These are phyloP conservation scores for Metschnikowia drakensbergensis DNA, from an alignment of 805 yeast genomes.

Conservation along the genomic window DNA sequence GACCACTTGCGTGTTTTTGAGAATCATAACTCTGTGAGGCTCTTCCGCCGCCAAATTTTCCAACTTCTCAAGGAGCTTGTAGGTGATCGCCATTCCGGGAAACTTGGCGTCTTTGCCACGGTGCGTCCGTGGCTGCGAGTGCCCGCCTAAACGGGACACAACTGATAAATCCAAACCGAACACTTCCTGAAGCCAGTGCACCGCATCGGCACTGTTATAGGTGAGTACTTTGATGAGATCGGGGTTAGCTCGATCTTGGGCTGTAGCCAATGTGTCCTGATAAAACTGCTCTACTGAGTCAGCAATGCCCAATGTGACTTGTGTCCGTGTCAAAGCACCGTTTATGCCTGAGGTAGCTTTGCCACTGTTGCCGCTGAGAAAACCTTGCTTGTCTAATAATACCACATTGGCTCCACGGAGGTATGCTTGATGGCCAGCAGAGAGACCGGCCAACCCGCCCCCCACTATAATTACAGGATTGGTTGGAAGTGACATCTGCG, in stretches of 20 bases:
- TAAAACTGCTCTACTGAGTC: slow-evolving; percentile 61
- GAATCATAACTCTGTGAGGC: slow-evolving; percentile 35
- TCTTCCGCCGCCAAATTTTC: slow-evolving; percentile 23
- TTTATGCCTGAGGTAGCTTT: slow-evolving; percentile 68
- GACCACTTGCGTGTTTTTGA: slow-evolving; percentile 29
- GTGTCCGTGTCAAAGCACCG: slow-evolving; percentile 69
- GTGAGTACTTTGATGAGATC: slow-evolving; percentile 57
- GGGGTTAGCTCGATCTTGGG: slow-evolving; percentile 57
- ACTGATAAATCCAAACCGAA: slow-evolving; percentile 61
- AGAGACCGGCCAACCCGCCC: slow-evolving; percentile 61
- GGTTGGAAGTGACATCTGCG: slow-evolving; percentile 11
- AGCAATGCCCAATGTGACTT: slow-evolving; percentile 41
- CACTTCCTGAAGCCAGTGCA: slow-evolving; percentile 67
- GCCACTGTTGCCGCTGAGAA: slow-evolving; percentile 61
- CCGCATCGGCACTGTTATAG: slow-evolving; percentile 59
- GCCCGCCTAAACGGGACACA: slow-evolving; percentile 80
- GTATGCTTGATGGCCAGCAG: slow-evolving; percentile 57
- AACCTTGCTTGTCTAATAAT: slow-evolving; percentile 56
- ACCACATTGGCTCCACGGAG: slow-evolving; percentile 51
- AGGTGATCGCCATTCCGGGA: slow-evolving; percentile 66
- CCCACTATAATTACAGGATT: slow-evolving; percentile 55
- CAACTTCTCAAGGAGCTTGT: slow-evolving; percentile 27
- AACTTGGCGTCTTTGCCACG: slow-evolving; percentile 65
- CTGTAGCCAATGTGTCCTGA: slow-evolving; percentile 64
- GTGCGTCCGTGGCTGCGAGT: slow-evolving; percentile 76